Conservation (phyloP, 441 rosid genomes). For the Adansonia rubrostipa region DNA sequence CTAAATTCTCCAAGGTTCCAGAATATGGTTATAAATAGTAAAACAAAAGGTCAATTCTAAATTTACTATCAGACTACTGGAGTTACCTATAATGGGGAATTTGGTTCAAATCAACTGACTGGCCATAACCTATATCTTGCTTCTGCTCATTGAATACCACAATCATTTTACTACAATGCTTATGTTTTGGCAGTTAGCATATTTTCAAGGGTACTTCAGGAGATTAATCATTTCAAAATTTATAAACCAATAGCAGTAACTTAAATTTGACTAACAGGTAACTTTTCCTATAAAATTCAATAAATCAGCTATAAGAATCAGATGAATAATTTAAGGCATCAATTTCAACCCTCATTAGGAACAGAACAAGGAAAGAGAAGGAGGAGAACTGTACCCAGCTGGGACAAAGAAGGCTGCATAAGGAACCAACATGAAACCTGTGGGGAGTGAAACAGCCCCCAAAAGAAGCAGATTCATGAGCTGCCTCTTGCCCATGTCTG, state of each 20-base stretch:
- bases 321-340: background rate
- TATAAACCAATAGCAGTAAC: too few relatives aligned
- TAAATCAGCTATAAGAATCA: background rate
- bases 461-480: slow-evolving; percentile 81
- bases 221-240: too few relatives aligned
- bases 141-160: too few relatives aligned
- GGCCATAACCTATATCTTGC: too few relatives aligned
- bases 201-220: too few relatives aligned
- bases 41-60: background rate
- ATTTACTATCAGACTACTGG: background rate
- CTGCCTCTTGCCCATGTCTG: slow-evolving; percentile 88
- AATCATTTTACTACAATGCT: too few relatives aligned
- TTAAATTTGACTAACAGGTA: too few relatives aligned
- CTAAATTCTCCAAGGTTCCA: background rate
- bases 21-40: background rate
- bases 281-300: background rate
- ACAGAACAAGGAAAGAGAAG: background rate
- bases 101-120: background rate
- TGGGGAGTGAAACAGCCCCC: slow-evolving; percentile 80
- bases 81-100: background rate
- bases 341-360: background rate
- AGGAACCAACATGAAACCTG: slow-evolving; percentile 80
- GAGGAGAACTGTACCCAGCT: slow-evolving; percentile 54
- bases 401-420: slow-evolving; percentile 81
- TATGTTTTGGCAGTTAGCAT: too few relatives aligned